Percentiles rank a stretch among this genome's conserved stretches.
phyloP scores from a whole-genome alignment of 192 early-diverging fungal species.

The Backusella parvicylindrica region DNA sequence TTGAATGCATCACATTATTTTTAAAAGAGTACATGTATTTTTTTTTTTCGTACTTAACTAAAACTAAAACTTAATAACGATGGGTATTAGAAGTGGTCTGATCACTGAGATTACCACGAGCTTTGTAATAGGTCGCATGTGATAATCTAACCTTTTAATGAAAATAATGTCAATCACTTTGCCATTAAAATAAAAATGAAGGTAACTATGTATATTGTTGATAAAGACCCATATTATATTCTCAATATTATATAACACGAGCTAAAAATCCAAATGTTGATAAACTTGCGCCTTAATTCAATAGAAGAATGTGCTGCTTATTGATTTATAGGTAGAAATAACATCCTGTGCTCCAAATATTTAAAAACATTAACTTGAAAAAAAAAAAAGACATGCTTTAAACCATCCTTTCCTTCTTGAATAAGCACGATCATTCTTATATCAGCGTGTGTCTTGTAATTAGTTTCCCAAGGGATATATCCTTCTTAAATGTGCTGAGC shows the following conservation, averaged over 20 bases:
- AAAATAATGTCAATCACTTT: not conserved
- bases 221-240: not conserved
- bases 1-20: too few species aligned
- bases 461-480: not conserved
- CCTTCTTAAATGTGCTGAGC: not conserved
- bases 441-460: not conserved
- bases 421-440: not conserved
- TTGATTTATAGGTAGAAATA: not conserved
- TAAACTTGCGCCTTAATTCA: not conserved
- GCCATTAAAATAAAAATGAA: not conserved
- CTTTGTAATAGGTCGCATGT: not conserved
- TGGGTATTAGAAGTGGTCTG: not conserved
- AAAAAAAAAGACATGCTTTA: not conserved
- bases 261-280: not conserved
- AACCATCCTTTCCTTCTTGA: not conserved
- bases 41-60: not conserved
- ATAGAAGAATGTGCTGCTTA: not conserved
- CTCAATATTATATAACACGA: not conserved
- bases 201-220: not conserved
- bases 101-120: not conserved
- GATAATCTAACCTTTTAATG: not conserved
- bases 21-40: not conserved
- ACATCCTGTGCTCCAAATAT: not conserved
- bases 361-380: not conserved
- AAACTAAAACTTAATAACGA: not conserved